Conservation (phyloP, 768 basidiomycete genomes). For the Hygrocybe punicea region DNA sequence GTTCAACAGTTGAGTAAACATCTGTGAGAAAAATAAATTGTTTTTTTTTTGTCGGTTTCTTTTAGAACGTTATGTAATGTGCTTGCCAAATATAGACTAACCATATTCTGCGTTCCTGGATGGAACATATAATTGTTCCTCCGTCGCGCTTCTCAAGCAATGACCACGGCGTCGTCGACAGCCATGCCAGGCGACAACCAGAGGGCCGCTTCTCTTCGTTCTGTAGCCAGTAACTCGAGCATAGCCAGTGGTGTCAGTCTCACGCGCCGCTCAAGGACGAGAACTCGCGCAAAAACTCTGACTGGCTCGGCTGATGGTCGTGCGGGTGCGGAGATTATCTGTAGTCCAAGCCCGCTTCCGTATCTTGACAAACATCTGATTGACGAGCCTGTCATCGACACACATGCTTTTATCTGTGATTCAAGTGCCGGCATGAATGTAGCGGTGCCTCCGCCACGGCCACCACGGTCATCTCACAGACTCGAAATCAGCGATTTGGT, state of each 20-base stretch:
- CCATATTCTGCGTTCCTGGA: not conserved
- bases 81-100: not conserved
- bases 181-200: not conserved
- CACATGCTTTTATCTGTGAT: constrained; percentile 10
- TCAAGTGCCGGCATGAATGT: constrained; percentile 14
- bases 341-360: constrained; percentile 34
- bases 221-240: constrained; percentile 50
- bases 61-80: not conserved
- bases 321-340: constrained; percentile 7
- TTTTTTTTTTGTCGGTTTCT: not conserved
- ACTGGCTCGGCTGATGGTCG: constrained; percentile 19
- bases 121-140: not conserved
- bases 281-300: constrained; percentile 53
- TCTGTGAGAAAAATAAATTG: not conserved
- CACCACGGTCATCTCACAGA: constrained; percentile 25
- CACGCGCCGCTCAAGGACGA: constrained; percentile 50
- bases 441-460: constrained; percentile 8
- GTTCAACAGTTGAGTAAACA: not conserved
- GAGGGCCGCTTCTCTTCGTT: constrained; percentile 42
- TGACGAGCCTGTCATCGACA: constrained; percentile 23
- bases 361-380: constrained; percentile 28
- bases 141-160: not conserved
- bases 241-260: constrained; percentile 50
- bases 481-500: not conserved
- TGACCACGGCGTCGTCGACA: not conserved